A percentile compares a stretch with the other conserved stretches of the same genome.
These are phyloP conservation scores for Ceratobasidium theobromae DNA, from an alignment of 1,284 basidiomycete genomes.

Conservation along the genomic window DNA sequence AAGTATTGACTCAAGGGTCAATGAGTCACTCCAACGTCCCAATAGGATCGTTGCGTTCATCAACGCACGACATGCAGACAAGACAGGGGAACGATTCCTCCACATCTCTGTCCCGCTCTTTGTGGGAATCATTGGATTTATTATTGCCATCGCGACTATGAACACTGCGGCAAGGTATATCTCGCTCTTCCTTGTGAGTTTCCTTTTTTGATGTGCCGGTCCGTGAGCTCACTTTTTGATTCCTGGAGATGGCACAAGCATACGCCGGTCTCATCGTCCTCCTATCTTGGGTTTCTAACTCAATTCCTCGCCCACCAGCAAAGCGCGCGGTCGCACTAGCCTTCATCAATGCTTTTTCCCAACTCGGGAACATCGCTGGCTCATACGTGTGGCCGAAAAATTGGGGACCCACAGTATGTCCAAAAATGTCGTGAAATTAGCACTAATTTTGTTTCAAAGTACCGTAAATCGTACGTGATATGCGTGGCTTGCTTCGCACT, in stretches of 20 bases:
- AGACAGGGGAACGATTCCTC: slow-evolving; percentile 61
- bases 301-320: slow-evolving; percentile 62
- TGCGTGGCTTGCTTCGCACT: slow-evolving; percentile 49
- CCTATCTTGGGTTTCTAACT: slow-evolving; percentile 72
- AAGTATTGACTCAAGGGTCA: slow-evolving; percentile 42
- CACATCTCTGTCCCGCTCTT: slow-evolving; percentile 58
- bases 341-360: slow-evolving; percentile 67
- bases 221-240: not conserved
- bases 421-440: slow-evolving; percentile 36
- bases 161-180: slow-evolving; percentile 66
- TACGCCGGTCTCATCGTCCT: slow-evolving; percentile 66
- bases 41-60: slow-evolving; percentile 35
- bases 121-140: slow-evolving; percentile 68
- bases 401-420: slow-evolving; percentile 14
- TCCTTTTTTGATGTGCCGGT: not conserved
- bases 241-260: slow-evolving; percentile 59
- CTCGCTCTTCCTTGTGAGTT: slow-evolving; percentile 53
- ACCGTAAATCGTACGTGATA: slow-evolving; percentile 50
- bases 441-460: slow-evolving; percentile 47
- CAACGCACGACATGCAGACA: slow-evolving; percentile 65
- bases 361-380: slow-evolving; percentile 70
- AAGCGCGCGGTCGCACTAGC: slow-evolving; percentile 76
- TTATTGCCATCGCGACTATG: slow-evolving; percentile 70
- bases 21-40: slow-evolving; percentile 45
- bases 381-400: slow-evolving; percentile 54